Base-by-base conservation (phyloP, 768 basidiomycete genomes). In the Lanmaoa rubissima region DNA sequence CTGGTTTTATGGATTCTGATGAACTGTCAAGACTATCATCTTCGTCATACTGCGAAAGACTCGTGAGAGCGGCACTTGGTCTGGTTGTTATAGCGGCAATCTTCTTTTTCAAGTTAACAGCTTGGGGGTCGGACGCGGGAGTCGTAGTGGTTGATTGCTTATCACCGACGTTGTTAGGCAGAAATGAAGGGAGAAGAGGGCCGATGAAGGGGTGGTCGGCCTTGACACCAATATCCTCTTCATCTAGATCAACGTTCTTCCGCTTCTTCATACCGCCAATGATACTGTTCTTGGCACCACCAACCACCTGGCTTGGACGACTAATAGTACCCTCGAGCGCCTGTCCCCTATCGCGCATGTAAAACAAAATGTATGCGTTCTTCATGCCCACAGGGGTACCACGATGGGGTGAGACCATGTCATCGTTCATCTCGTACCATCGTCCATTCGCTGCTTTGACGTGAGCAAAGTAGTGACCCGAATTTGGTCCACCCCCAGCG, bases 371-470 rank as follows among this genome's bases (percentile, higher is more conserved):
- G 63, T 99, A 99, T 56, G 97, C 97, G 66, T 82, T 91, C 73
- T 84, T 87, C 74, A 85, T 82, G 54, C 74, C 72, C 31, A 86
- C 73, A 1, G 91, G 87, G 5, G 80, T 62, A 16, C 70, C 60
- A 17, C 61, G 67, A 14, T 72, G 66, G 4, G 73, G 65, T 11
- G 79, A 74, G 24, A 94, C 88, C 45, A 76, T 76, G 31, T 94
- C 92, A 68, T 99, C 97, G 74, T 99, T 96, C 87, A 95, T 95
- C 75, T 93, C 87, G 74, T 82, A 86, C 95, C 95, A 99, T 36
- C 75, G 75, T 12, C 85, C 87, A 35, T 82, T 75, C 36, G 78
- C 79, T 40, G 83, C 79, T 69, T 86, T 91, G 65, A 97, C 85
- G 64, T 84, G 87, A 17, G 95, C 88, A 61, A 85, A 93, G 73